Base-by-base conservation (phyloP, 768 basidiomycete genomes). In the Mrakia hoshinonis region DNA sequence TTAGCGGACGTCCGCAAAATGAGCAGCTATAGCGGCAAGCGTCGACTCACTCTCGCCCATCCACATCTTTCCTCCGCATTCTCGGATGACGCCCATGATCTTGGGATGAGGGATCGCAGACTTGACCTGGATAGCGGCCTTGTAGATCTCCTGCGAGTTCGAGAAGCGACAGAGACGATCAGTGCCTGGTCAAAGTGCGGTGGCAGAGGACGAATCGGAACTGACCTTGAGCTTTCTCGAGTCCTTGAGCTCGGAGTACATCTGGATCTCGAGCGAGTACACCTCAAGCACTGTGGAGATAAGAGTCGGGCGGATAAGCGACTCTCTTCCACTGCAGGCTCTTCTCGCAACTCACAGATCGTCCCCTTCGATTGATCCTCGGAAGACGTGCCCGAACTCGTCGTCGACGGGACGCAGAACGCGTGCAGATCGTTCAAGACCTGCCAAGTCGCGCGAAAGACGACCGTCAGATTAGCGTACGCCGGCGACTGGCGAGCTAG, bases 61-160 rank as follows among this genome's bases (percentile, higher is more conserved):
- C 94, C 96, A 98, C 96, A 99, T 99, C 81, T 99, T 99, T 2
- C 96, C 96, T 20, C 96, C 96, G 75, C 95, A 98, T 80, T 99
- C 96, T 78, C 94, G 91, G 81, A 99, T 98, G 65, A 98, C 92
- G 52, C 95, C 96, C 89, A 97, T 94, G 77, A 98, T 97, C 38
- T 92, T 86, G 12, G 96, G 96, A 81, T 98, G 96, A 20, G 96
- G 93, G 73, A 99, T 97, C 12, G 96, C 96, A 10, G 92, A 93
- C 29, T 91, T 89, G 65, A 99, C 91, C 54, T 87, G 86, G 74
- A 90, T 90, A 15, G 91, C 89, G 12, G 95, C 93, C 75, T 96
- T 94, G 81, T 99, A 99, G 67, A 98, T 96, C 81, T 96, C 93
- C 92, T 96, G 76, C 3, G 20, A 24, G 15, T 13, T 4, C 15